Base-by-base conservation (phyloP, 345 rosid genomes). In the Gossypium stocksii region DNA sequence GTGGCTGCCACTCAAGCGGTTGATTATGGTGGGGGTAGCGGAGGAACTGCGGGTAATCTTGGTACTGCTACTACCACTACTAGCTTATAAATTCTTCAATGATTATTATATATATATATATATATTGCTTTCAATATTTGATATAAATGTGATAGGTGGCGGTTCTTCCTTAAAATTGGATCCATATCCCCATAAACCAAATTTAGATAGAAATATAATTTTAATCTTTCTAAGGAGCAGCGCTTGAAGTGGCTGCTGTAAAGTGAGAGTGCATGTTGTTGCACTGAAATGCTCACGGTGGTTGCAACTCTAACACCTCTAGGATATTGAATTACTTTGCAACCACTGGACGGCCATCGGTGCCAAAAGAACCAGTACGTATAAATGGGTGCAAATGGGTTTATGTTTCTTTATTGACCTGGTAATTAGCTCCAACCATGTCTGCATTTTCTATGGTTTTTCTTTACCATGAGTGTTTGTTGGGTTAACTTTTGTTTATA, bases 331-430 rank as follows among this genome's bases (percentile, higher is more conserved):
- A 34, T 34, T 4, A 34, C 41, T 34, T 34, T 5, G 41, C 41
- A 34, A 34, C 41, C 41, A 34, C 41, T 34, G 41, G 41, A 34
- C 7, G 41, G 7, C 41, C 41, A 5, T 5, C 41, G 41, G 41
- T 34, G 41, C 41, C 7, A 34, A 34, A 34, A 34, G 41, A 34
- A 34, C 41, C 41, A 5, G 41, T 1, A 34, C 41, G 41, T 34
- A 5, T 34, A 34, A 4, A 34, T 34, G 41, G 41, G 41, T 34
- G 46, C 11, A 20, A 61, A 61, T 14, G 22, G 70, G 19, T 17
- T 71, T 25, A n/a, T 43, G 29, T 74, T 54, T 64, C 41, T 25
- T 67, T 70, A 48, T 75, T 77, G 77, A 77, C 75, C 64, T 57
- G 45, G 15, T 68, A 63, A 52, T 52, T 52, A 69, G 54, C 57